Evolutionary conservation across 2,329 filamentous ascomycete species (phyloP).

Genomic region (Aspergillaceae sp.): DNA sequence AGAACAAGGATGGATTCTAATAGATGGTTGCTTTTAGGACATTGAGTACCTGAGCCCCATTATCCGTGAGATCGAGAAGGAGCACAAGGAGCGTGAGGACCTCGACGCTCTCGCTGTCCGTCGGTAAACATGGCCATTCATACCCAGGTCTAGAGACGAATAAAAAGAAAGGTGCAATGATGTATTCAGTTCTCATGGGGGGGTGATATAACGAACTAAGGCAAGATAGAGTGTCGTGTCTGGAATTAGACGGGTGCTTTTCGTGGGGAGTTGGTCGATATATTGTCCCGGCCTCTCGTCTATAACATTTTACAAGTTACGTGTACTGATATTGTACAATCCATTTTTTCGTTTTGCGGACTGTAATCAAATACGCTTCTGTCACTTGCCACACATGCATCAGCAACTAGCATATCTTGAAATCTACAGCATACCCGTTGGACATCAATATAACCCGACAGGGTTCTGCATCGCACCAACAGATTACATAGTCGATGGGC

Average conservation of each 20-base stretch:
- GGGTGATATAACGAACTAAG: too few species aligned
- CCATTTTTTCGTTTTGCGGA: constrained; percentile 16
- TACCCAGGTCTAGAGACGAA: neutral
- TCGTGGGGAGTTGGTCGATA: neutral
- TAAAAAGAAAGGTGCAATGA: neutral
- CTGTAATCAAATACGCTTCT: too few species aligned
- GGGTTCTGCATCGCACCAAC: too few species aligned
- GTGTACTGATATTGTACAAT: constrained; percentile 37
- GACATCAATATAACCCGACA: too few species aligned
- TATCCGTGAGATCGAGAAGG: constrained; percentile 60
- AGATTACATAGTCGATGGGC: too few species aligned
- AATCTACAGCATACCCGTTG: too few species aligned
- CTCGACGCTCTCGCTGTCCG: constrained; percentile 58
- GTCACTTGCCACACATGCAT: too few species aligned
- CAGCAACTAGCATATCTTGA: too few species aligned
- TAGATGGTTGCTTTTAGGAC: constrained; percentile 44
- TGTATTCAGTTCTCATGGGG: neutral
- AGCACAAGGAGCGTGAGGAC: constrained; percentile 58
- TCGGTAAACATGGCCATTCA: constrained; percentile 26
- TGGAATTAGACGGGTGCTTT: neutral
- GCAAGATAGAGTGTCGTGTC: neutral
- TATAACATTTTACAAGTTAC: neutral
- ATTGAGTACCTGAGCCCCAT: constrained; percentile 57
- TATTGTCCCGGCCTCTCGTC: neutral
- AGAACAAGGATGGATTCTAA: constrained; percentile 9